Percentiles rank a stretch among this genome's conserved stretches.
These are phyloP conservation scores for Talaromyces sp. DNA, from an alignment of 2,329 filamentous ascomycete genomes.

Conservation along the genomic window DNA sequence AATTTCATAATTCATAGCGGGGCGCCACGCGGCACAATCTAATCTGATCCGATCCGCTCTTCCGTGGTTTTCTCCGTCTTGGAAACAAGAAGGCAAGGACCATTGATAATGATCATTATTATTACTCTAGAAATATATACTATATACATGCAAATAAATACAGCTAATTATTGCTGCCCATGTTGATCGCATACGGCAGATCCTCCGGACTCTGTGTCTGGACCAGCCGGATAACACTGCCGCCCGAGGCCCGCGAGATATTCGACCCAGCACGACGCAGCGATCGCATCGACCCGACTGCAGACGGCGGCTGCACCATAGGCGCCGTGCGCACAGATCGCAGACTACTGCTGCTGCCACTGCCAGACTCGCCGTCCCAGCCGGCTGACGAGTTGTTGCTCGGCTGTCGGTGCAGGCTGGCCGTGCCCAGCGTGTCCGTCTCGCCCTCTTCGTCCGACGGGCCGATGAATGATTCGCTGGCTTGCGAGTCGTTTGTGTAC, in stretches of 20 bases:
- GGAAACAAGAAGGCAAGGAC: too few relatives aligned
- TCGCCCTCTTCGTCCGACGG: constrained; percentile 35
- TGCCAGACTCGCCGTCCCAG: not conserved
- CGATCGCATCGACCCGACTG: constrained; percentile 20
- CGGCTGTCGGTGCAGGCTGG: constrained; percentile 16
- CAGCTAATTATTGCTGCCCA: constrained; percentile 9
- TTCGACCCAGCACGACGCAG: constrained; percentile 27
- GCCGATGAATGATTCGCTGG: constrained; percentile 29
- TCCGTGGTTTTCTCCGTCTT: not conserved
- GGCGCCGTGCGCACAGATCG: constrained; percentile 24
- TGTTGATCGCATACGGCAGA: constrained; percentile 29
- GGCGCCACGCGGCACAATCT: not conserved
- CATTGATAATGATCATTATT: not conserved
- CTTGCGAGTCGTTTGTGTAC: constrained; percentile 17
- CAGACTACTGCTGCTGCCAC: constrained; percentile 18
- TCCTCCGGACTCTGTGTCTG: constrained; percentile 23
- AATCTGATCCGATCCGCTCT: not conserved
- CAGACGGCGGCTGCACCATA: constrained; percentile 12
- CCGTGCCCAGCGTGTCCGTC: constrained; percentile 27
- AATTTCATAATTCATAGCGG: not conserved
- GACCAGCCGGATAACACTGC: constrained; percentile 35
- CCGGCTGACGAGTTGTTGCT: constrained; percentile 11
- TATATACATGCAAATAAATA: not conserved
- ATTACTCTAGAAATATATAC: not conserved
- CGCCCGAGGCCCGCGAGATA: constrained; percentile 26